Evolutionary conservation across 306 rosid genomes (phyloP), one percentile per base, ranked within the genome.

Genomic region (Calophaca sinica): DNA sequence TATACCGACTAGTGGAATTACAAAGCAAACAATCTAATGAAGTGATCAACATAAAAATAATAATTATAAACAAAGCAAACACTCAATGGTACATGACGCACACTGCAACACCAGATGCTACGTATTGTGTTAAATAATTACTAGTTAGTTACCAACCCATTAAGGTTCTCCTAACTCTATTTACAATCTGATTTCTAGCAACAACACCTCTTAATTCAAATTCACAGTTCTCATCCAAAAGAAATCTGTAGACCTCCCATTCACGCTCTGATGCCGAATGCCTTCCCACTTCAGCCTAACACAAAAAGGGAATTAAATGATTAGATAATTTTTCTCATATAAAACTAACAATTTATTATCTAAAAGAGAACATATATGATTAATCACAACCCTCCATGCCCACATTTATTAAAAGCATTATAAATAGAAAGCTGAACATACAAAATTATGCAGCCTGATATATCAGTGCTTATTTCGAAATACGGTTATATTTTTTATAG

Each of bases 231-330:
- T 91, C 97, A 66, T 89, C 97, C 87, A 91, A 77, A 46, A 89
- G 89, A 82, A 89, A 89, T 48, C 86, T 88, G 86, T 89, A 91
- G 44, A 91, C 89, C 73, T 91, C 97, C 97, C 96, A 91, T 85
- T 89, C 89, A n/a, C 86, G 96, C 70, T 81, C 93, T 31, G 87
- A 78, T 44, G 89, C 84, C 32, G 85, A 81, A 77, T 81, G 81
- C 85, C 97, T 83, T 72, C 96, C 93, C 42, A 89, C 91, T 76
- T 88, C 97, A 78, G 97, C 97, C 96, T 91, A 54, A 74, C 54
- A 71, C 63, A 45, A 48, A 67, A 45, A 45, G 6, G 42, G 5
- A 50, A 67, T 38, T 2, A 32, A 26, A 46, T 26, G 8, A 13
- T 75, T 58, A 62, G 33, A 74, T 26, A 5, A 5, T 11, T 46